phyloP scores from a whole-genome alignment of 352 stramenopile genomes.

The Globisporangium ultimum region DNA sequence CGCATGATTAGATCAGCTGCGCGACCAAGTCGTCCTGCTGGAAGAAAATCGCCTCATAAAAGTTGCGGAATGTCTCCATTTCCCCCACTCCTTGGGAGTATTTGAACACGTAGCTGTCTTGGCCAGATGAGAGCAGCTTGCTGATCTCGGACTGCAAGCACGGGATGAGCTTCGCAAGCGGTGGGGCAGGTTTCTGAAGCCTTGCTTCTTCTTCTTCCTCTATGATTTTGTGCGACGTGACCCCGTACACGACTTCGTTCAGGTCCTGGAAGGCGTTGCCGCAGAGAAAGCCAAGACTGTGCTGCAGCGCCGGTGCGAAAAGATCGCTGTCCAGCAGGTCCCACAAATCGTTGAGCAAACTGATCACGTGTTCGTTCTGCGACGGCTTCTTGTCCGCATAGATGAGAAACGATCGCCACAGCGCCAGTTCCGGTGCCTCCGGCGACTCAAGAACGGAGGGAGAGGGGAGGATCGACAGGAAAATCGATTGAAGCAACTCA shows the following conservation, averaged over 20 bases:
- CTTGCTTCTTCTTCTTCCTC: slow-evolving; percentile 25
- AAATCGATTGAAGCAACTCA: slow-evolving; percentile 65
- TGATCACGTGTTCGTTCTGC: slow-evolving; percentile 74
- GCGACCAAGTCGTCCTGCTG: slow-evolving; percentile 42
- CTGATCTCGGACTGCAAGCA: slow-evolving; percentile 67
- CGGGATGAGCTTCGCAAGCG: slow-evolving; percentile 78
- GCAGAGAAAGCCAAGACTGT: slow-evolving; percentile 70
- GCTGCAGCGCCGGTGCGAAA: slow-evolving; percentile 65
- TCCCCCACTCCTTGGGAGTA: slow-evolving; percentile 77
- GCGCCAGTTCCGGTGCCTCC: slow-evolving; percentile 24
- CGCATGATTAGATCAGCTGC: slow-evolving; percentile 27
- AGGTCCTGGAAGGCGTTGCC: slow-evolving; percentile 82
- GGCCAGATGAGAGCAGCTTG: slow-evolving; percentile 55
- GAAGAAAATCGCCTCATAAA: slow-evolving; percentile 85
- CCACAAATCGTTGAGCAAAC: slow-evolving; percentile 79
- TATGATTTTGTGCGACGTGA: slow-evolving; percentile 18
- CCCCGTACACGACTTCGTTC: slow-evolving; percentile 67
- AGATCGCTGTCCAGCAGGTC: slow-evolving; percentile 78
- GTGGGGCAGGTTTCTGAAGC: slow-evolving; percentile 42
- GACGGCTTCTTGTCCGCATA: slow-evolving; percentile 66
- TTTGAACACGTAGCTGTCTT: slow-evolving; percentile 60
- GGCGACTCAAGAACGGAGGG: slow-evolving; percentile 3
- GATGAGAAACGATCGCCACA: slow-evolving; percentile 72
- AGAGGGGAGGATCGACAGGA: slow-evolving; percentile 51
- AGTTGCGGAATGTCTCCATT: slow-evolving; percentile 79